Evolutionary conservation across 1,139 yeast genomes (phyloP).

Genomic region (Kodamaea suecica): DNA sequence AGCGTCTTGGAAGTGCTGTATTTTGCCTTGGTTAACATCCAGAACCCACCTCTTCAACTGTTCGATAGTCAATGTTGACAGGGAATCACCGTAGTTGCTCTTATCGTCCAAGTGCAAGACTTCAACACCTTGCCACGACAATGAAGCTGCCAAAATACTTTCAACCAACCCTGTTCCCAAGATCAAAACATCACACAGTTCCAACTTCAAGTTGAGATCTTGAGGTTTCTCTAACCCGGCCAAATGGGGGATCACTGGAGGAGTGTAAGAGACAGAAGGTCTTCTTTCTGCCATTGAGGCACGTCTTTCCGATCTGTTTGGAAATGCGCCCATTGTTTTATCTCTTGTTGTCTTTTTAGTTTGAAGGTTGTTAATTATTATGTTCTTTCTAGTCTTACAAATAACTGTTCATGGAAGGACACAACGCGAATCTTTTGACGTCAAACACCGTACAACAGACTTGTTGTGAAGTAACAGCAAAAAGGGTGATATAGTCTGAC

Average conservation of each 20-base stretch:
- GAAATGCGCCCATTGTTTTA: slow-evolving; percentile 9
- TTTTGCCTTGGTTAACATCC: slow-evolving; percentile 50
- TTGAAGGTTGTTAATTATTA: too few species aligned
- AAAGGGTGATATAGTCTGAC: background rate
- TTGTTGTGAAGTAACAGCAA: background rate
- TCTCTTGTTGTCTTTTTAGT: background rate
- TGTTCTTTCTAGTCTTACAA: too few species aligned
- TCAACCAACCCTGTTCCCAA: slow-evolving; percentile 92
- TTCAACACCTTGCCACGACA: slow-evolving; percentile 93
- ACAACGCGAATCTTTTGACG: too few species aligned
- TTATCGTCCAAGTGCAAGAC: slow-evolving; percentile 87
- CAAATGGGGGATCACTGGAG: slow-evolving; percentile 70
- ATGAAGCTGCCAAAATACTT: slow-evolving; percentile 85
- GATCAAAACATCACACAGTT: slow-evolving; percentile 80
- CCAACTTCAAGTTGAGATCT: slow-evolving; percentile 46
- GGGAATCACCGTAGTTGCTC: slow-evolving; percentile 81
- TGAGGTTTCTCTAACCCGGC: slow-evolving; percentile 74
- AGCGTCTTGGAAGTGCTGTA: slow-evolving; percentile 56
- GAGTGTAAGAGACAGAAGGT: slow-evolving; percentile 53
- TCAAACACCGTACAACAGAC: background rate
- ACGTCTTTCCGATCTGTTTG: slow-evolving; percentile 46
- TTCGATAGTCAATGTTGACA: slow-evolving; percentile 81
- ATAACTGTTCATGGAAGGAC: too few species aligned
- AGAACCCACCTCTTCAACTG: slow-evolving; percentile 81
- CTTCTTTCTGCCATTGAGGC: slow-evolving; percentile 73